Base-by-base conservation (phyloP, 2,329 filamentous ascomycete species). In the Fusarium bactridioides region DNA sequence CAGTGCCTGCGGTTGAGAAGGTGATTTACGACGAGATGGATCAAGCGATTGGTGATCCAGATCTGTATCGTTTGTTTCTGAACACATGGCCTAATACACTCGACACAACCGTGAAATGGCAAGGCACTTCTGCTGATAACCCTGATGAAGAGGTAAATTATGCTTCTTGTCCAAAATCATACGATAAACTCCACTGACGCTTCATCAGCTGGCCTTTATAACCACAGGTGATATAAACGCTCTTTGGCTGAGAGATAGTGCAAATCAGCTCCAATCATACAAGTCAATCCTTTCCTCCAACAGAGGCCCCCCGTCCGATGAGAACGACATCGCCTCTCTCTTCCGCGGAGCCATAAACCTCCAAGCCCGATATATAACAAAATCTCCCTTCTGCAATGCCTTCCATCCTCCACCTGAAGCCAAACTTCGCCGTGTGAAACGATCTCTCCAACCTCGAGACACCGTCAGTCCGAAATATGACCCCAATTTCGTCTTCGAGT, bases 221-320 rank as follows among this genome's bases (percentile, higher is more conserved):
- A 93, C 95, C 38, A 97, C 94, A 0, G 94, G 94, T 35, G 94
- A 97, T 77, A 97, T 97, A 80, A 91, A 97, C 74, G 95, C 95
- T 2, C 94, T 97, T 83, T 98, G 95, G 95, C 84, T 98, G 58
- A 90, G 95, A 51, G 95, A 98, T 81, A 97, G 93, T 59, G 90
- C 91, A 50, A 94, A 94, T 80, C 92, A 94, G 80, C 86, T 94
- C 81, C 91, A 93, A 75, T 92, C 90, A 41, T 95, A 94, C 80
- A 86, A 91, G 58, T 85, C 90, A 4, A 79, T 94, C 21, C 84
- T 94, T 37, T 85, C 84, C 61, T 83, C 59, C 12, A 29, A 86
- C 21, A 85, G 86, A 25, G 33, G 15, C 61, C 80, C 81, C 33
- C 84, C n/a, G 35, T 77, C 82, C 13, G 82, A 89, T 74, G 89